Conservation (phyloP, 306 rosid species). For the Quercus alba region DNA sequence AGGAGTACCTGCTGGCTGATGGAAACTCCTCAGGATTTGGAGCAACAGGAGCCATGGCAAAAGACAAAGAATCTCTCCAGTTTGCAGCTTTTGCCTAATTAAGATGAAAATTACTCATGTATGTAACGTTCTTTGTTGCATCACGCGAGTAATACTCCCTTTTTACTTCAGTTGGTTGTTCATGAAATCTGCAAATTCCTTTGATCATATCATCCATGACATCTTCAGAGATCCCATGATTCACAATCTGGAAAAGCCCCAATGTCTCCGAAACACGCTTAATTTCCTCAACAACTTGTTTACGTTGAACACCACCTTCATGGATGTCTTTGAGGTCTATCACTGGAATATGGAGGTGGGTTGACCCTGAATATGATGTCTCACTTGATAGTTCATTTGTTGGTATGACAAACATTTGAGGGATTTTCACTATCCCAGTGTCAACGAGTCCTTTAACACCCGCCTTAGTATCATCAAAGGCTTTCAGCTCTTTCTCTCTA, state of each 20-base stretch:
- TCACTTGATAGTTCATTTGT: no score
- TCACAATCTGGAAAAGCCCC: conserved; percentile 50
- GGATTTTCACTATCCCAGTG: conserved; percentile 29
- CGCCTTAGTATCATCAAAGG: conserved; percentile 34
- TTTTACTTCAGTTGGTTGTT: conserved; percentile 35
- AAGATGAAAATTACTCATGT: conserved; percentile 39
- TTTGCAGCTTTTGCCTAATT: conserved; percentile 32
- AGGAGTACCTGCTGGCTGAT: conserved; percentile 28
- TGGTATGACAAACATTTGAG: conserved; percentile 12
- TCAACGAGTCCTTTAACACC: conserved; percentile 39
- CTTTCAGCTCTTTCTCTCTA: conserved; percentile 11
- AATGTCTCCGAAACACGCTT: conserved; percentile 13
- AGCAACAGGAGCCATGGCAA: conserved; percentile 33
- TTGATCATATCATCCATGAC: conserved; percentile 24
- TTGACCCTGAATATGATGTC: no score
- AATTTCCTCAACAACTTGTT: no score
- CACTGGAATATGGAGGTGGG: conserved; percentile 12
- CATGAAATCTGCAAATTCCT: conserved; percentile 40
- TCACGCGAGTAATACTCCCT: conserved; percentile 35
- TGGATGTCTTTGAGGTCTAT: conserved; percentile 21
- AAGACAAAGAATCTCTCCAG: conserved; percentile 42
- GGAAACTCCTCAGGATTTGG: conserved; percentile 24
- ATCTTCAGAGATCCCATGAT: conserved; percentile 28
- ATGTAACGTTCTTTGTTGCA: conserved; percentile 28
- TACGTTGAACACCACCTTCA: conserved; percentile 7